Base-by-base conservation (phyloP, 805 yeast genomes). In the Spathaspora gorwiae region DNA sequence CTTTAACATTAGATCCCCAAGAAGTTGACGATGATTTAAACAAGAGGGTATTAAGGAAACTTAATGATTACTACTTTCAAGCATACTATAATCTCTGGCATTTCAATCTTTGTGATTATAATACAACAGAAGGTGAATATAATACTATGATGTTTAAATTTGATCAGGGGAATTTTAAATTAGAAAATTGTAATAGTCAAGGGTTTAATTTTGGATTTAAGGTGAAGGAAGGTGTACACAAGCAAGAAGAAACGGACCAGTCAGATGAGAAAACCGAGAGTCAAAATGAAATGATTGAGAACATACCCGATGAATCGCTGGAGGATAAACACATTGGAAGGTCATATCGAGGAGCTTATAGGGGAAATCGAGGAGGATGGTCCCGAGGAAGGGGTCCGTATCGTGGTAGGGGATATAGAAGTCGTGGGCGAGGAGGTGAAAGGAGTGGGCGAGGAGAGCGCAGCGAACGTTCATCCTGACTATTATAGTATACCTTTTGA, bases 1-100 rank as follows among this genome's bases (percentile, higher is more conserved):
- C 79, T 1, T 57, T 73, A 33, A 65, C 73, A 2, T 49, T 73
- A 19, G 27, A 14, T 9, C 24, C 35, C 12, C 14, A 37, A 12
- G 29, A 33, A 15, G 8, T 10, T n/a, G 14, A 6, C 9, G 66
- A 51, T 14, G 43, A 48, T 40, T 12, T 64, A 37, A 73, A 70
- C 51, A 70, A 72, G 29, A 66, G 63, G 39, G 66, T 74, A n/a
- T 55, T 64, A 24, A 66, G 76, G 57, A 70, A 68, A 47, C 71
- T 79, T 45, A 82, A 81, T 58, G 88, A 84, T 55, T 64, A 75
- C 35, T 79, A 81, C 52, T 79, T 80, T 57, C 70, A 77, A 12
- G 80, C 89, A 1, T 84, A 81, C 62, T 83, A 81, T 56, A 81
- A 82, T 54, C 72, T 83, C 46, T 86, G 95, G 95, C 88, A 86